phyloP scores from a whole-genome alignment of 2,329 filamentous ascomycete genomes.

The Dactylellina drechsleri region DNA sequence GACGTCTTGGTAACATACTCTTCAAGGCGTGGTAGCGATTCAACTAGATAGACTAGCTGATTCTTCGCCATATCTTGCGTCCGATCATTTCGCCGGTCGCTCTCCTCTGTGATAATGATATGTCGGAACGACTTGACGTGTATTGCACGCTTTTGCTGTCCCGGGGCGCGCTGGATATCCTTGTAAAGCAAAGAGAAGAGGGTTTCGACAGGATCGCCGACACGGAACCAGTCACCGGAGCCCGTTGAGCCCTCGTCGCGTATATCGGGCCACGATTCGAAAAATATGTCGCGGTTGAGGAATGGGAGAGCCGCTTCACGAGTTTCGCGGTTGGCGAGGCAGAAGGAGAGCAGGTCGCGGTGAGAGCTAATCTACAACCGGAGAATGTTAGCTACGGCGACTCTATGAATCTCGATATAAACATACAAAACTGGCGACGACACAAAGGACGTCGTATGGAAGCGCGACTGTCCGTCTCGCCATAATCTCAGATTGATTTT shows the following conservation, averaged over 20 bases:
- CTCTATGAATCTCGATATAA: background rate
- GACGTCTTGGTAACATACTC: constrained; percentile 8
- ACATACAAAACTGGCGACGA: constrained; percentile 46
- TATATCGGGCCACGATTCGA: constrained; percentile 46
- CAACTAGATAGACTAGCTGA: constrained; percentile 47
- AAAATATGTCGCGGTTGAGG: constrained; percentile 40
- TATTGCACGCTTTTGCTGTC: constrained; percentile 19
- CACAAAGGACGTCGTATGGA: constrained; percentile 47
- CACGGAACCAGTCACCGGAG: constrained; percentile 36
- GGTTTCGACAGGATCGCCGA: constrained; percentile 28
- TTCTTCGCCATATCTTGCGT: constrained; percentile 46
- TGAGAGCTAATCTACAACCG: constrained; percentile 38
- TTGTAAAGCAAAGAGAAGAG: constrained; percentile 29
- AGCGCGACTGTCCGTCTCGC: constrained; percentile 41
- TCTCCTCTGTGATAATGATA: constrained; percentile 14
- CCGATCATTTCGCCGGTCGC: constrained; percentile 15
- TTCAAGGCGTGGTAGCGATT: constrained; percentile 37
- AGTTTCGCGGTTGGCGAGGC: constrained; percentile 37
- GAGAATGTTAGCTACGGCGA: background rate
- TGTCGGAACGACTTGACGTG: constrained; percentile 39
- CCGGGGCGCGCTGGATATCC: constrained; percentile 26
- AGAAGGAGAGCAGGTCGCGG: constrained; percentile 51
- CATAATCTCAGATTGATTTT: constrained; percentile 5
- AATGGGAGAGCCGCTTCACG: constrained; percentile 35
- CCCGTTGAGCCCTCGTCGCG: constrained; percentile 1